These are phyloP conservation scores for Sporopachydermia lactativora DNA, from an alignment of 805 yeast species.

Conservation along the genomic window DNA sequence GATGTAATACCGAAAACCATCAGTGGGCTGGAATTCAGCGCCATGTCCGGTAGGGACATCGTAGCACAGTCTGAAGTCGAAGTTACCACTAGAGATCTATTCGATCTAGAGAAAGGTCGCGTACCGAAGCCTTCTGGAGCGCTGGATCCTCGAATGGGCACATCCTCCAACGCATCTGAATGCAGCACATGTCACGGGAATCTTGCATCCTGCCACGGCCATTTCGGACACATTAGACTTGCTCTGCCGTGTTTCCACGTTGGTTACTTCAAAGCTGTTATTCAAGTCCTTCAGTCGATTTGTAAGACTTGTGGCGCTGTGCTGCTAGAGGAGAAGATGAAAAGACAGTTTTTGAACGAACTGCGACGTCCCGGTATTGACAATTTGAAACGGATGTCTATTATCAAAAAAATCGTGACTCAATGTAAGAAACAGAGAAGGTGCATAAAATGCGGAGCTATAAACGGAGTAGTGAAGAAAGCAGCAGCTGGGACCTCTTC, in stretches of 20 bases:
- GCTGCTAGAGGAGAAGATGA: conserved; percentile 57
- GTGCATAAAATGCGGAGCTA: conserved; percentile 72
- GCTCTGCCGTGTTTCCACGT: conserved; percentile 96
- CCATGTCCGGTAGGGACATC: conserved; percentile 83
- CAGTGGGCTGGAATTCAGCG: conserved; percentile 83
- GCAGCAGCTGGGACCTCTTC: conserved; percentile 87
- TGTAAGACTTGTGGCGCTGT: conserved; percentile 83
- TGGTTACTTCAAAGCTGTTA: conserved; percentile 88
- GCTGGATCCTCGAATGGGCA: conserved; percentile 87
- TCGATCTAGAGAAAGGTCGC: conserved; percentile 82
- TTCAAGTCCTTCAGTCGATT: conserved; percentile 75
- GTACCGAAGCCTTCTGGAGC: conserved; percentile 79
- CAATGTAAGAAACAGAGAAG: conserved; percentile 94
- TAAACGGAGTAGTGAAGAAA: conserved; percentile 94
- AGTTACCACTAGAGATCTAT: conserved; percentile 79
- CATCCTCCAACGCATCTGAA: conserved; percentile 70
- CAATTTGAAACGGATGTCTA: conserved; percentile 82
- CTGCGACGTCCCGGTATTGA: conserved; percentile 80
- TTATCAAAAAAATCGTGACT: conserved; percentile 67
- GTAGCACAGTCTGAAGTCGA: conserved; percentile 92
- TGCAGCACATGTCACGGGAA: conserved; percentile 89
- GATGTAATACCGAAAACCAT: conserved; percentile 86
- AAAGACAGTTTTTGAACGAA: conserved; percentile 58
- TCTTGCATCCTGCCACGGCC: conserved; percentile 94
- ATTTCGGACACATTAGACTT: conserved; percentile 86